Conservation (phyloP, 371 early-diverging fungal species). For the Thermomucor indicae-seudaticae region DNA sequence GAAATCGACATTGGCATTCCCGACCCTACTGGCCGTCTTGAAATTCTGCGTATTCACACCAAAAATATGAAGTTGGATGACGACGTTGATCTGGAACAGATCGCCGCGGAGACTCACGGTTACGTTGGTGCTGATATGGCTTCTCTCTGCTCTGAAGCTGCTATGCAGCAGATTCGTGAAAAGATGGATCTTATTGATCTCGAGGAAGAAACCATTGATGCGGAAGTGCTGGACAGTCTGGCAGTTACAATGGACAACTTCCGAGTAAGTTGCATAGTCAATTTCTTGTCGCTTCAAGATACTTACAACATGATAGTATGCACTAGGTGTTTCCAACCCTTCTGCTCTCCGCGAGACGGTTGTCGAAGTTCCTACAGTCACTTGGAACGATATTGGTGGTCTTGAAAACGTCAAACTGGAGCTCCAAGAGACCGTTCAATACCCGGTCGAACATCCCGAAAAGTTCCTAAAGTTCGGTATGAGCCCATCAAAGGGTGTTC, state of each 20-base stretch:
- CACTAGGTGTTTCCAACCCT: conserved; percentile 97
- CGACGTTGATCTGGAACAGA: conserved; percentile 97
- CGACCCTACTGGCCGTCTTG: conserved; percentile 98
- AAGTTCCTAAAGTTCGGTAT: conserved; percentile 99
- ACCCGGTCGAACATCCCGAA: conserved; percentile 99
- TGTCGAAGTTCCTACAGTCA: conserved; percentile 98
- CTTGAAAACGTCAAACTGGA: conserved; percentile 98
- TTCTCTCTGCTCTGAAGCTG: conserved; percentile 99
- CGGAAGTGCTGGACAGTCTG: conserved; percentile 94
- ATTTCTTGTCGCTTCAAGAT: background rate
- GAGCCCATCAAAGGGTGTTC: conserved; percentile 98
- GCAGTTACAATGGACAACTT: conserved; percentile 99
- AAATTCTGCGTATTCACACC: conserved; percentile 99
- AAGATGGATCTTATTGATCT: conserved; percentile 99
- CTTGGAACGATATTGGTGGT: conserved; percentile 99
- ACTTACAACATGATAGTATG: conserved; percentile 55
- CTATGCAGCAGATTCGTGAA: conserved; percentile 99
- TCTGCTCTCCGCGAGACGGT: conserved; percentile 99
- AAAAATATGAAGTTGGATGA: conserved; percentile 99
- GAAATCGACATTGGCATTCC: conserved; percentile 99
- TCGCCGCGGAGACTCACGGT: conserved; percentile 99
- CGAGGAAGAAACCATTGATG: conserved; percentile 99
- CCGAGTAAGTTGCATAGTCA: conserved; percentile 41
- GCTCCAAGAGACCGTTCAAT: conserved; percentile 99
- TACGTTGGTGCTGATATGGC: conserved; percentile 99